These are phyloP conservation scores for Colletotrichum zoysiae DNA, from an alignment of 2,329 filamentous ascomycete species.

Conservation along the genomic window DNA sequence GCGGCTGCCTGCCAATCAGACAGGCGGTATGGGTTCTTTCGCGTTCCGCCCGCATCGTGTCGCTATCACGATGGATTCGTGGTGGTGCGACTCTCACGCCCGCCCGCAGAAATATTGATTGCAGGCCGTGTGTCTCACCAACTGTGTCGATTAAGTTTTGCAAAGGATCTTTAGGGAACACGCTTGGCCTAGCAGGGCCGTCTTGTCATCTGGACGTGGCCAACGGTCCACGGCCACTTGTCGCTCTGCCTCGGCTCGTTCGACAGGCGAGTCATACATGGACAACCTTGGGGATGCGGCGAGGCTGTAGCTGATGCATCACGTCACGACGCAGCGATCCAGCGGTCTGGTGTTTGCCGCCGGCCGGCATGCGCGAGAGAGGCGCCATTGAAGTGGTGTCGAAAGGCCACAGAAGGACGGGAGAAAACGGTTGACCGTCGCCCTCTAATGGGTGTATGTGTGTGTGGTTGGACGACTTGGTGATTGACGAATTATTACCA, in stretches of 20 bases:
- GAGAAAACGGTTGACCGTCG: slow-evolving; percentile 2
- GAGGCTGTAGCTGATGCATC: not conserved
- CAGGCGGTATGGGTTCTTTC: not conserved
- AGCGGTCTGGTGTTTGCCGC: not conserved
- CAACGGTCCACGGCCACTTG: slow-evolving; percentile 9
- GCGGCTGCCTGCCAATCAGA: slow-evolving; percentile 24
- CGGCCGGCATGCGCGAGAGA: not conserved
- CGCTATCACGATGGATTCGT: slow-evolving; percentile 28
- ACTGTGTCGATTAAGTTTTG: slow-evolving; percentile 9
- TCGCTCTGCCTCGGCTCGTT: slow-evolving; percentile 8
- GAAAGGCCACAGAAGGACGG: slow-evolving; percentile 20
- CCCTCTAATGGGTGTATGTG: not conserved
- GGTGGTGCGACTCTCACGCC: slow-evolving; percentile 24
- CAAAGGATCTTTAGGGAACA: not conserved
- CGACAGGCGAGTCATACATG: not conserved
- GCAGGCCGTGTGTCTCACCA: not conserved
- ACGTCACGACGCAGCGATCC: slow-evolving; percentile 1
- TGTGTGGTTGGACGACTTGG: not conserved
- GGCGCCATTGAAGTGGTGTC: slow-evolving; percentile 4
- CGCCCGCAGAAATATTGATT: slow-evolving; percentile 16
- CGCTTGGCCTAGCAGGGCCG: not conserved
- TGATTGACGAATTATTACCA: slow-evolving; percentile 1
- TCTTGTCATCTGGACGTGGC: not conserved
- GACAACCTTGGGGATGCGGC: not conserved
- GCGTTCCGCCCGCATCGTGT: not conserved